phyloP scores from a whole-genome alignment of 495 filamentous ascomycete genomes.

The Penicillium goetzii region DNA sequence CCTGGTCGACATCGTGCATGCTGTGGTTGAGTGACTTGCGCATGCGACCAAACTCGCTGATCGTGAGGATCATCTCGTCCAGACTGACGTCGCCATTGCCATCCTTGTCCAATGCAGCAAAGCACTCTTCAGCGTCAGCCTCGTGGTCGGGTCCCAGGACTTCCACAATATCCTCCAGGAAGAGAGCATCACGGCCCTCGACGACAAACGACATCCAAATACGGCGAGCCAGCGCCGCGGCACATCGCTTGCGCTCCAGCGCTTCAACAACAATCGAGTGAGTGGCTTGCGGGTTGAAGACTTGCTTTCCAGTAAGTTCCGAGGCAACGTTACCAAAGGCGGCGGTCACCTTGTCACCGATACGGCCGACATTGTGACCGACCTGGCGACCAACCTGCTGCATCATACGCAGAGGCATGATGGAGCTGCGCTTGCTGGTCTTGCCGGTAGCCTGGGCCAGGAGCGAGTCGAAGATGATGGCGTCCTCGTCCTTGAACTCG shows the following conservation, averaged over 20 bases:
- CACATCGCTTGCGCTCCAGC: constrained; percentile 76
- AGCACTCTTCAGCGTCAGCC: constrained; percentile 80
- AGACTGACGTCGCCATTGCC: constrained; percentile 91
- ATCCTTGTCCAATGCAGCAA: constrained; percentile 78
- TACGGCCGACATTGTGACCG: constrained; percentile 68
- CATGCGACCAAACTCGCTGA: constrained; percentile 79
- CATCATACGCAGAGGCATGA: constrained; percentile 77
- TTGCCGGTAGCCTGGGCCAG: constrained; percentile 30
- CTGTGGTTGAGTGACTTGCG: constrained; percentile 83
- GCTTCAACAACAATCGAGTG: constrained; percentile 89
- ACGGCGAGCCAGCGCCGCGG: constrained; percentile 86
- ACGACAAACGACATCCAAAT: constrained; percentile 99
- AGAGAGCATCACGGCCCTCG: constrained; percentile 81
- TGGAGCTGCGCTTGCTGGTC: constrained; percentile 54
- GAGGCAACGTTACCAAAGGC: constrained; percentile 92
- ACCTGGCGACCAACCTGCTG: constrained; percentile 49
- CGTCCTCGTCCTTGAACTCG: constrained; percentile 90
- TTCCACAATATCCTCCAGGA: constrained; percentile 78
- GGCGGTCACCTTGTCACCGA: constrained; percentile 89
- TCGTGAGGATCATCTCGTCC: constrained; percentile 91
- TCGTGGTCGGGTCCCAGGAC: constrained; percentile 76
- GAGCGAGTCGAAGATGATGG: constrained; percentile 83
- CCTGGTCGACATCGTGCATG: constrained; percentile 97
- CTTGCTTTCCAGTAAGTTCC: constrained; percentile 91
- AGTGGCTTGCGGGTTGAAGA: constrained; percentile 87